Evolutionary conservation across 1,139 yeast species (phyloP), one percentile per base, ranked within the genome.

Genomic region (Hemisphaericaspora subhashii): DNA sequence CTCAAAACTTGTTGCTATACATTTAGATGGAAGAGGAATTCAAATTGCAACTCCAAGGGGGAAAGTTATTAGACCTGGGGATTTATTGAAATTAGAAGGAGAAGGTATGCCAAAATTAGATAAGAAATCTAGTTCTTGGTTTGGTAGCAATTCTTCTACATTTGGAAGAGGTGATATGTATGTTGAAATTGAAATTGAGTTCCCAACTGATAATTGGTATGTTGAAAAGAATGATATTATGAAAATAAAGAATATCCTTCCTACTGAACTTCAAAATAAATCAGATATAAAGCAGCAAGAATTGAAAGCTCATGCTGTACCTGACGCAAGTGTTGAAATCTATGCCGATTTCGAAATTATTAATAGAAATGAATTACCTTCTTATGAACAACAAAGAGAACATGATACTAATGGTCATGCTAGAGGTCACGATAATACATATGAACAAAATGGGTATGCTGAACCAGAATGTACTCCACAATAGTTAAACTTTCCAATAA

Each of bases 151-250:
- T 11, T 49, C 57, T 1, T 43, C 54, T 2, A 39, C 40, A 3
- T 33, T 54, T 34, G 54, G 62, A 14, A 70, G 73, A 36, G 98
- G 98, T 18, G 89, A 88, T 57, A 63, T 92, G 51, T 90, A 82
- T 51, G 68, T 92, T 15, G 77, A 75, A 41, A 60, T 88, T 17
- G 79, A 79, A 17, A 79, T 92, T 39, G 87, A 81, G 48, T 92
- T 92, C 60, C 98, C 98, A 2, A 73, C 74, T 28, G 94, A 87
- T 58, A 77, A 81, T 51, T 86, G 95, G 95, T 80, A 79, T 53
- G 64, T 77, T 53, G 92, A 85, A 55, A 77, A 74, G 54, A 72
- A 77, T 43, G 92, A 84, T 55, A 40, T 81, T 5, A 45, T 63
- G 18, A 77, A 72, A 44, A 63, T 84, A 44, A 67, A 66, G 43